These are phyloP conservation scores for Auriscalpium orientale DNA, from an alignment of 768 basidiomycete genomes.

Conservation along the genomic window DNA sequence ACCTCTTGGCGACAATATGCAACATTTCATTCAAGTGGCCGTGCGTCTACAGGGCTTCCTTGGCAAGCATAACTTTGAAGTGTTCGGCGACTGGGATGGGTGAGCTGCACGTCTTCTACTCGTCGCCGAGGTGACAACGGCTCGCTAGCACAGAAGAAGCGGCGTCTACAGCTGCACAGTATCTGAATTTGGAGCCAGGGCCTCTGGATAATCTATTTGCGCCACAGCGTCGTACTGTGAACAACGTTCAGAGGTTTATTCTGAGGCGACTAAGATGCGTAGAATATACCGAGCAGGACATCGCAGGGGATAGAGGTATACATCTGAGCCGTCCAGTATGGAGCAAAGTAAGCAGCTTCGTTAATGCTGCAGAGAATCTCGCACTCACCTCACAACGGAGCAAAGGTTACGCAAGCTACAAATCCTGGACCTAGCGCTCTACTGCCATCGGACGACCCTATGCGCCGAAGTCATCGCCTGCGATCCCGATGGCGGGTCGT, in stretches of 20 bases:
- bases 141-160: background rate
- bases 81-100: background rate
- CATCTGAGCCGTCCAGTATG: background rate
- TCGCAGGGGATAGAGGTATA: background rate
- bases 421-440: background rate
- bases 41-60: background rate
- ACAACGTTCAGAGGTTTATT: background rate
- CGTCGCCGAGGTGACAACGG: background rate
- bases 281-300: background rate
- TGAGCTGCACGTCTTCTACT: background rate
- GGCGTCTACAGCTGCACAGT: background rate
- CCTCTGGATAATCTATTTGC: background rate
- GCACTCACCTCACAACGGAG: background rate
- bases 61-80: background rate
- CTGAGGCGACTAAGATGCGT: background rate
- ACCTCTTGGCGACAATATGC: too few relatives aligned
- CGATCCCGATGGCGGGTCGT: background rate
- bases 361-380: background rate
- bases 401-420: background rate
- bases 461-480: too few relatives aligned
- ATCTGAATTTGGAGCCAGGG: background rate
- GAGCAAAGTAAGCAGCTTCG: background rate
- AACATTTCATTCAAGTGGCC: background rate
- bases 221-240: background rate
- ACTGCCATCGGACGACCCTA: background rate